Evolutionary conservation across 1,284 basidiomycete species (phyloP).

Genomic region (Sanguinoderma infundibulare): DNA sequence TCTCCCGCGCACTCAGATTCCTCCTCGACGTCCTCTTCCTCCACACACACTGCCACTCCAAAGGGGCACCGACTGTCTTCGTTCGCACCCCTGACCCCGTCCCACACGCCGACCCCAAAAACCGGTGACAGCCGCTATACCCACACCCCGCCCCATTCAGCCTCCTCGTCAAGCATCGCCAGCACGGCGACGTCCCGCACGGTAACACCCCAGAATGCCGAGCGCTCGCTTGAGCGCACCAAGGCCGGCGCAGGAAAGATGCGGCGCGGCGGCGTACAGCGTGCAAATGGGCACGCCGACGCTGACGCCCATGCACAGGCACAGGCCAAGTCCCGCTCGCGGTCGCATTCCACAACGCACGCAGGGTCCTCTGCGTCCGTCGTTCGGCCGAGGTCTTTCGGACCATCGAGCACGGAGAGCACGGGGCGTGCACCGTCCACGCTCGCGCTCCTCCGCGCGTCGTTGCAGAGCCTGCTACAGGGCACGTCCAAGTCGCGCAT

Average conservation of each 20-base stretch:
- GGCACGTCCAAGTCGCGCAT: constrained; percentile 40
- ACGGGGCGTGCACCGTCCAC: constrained; percentile 26
- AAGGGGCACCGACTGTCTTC: constrained; percentile 17
- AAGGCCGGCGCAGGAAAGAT: background rate
- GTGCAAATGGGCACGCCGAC: background rate
- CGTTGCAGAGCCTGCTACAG: constrained; percentile 22
- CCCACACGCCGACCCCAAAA: constrained; percentile 19
- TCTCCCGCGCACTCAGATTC: constrained; percentile 51
- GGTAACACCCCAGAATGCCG: constrained; percentile 27
- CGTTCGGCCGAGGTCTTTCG: constrained; percentile 23
- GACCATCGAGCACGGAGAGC: constrained; percentile 15
- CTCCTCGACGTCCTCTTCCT: constrained; percentile 36
- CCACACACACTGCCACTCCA: constrained; percentile 37
- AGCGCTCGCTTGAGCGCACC: constrained; percentile 15
- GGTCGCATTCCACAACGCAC: constrained; percentile 12
- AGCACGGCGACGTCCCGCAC: constrained; percentile 36
- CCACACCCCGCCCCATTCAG: constrained; percentile 16
- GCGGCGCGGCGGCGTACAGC: constrained; percentile 3
- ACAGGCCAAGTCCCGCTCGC: constrained; percentile 7
- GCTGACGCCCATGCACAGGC: constrained; percentile 8
- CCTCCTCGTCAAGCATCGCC: constrained; percentile 33
- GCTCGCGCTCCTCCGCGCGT: constrained; percentile 34
- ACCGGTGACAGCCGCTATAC: constrained; percentile 1
- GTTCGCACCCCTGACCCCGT: constrained; percentile 25
- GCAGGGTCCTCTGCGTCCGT: constrained; percentile 12